Base-by-base conservation (phyloP, 257 asterid species). In the Scutellaria minor region DNA sequence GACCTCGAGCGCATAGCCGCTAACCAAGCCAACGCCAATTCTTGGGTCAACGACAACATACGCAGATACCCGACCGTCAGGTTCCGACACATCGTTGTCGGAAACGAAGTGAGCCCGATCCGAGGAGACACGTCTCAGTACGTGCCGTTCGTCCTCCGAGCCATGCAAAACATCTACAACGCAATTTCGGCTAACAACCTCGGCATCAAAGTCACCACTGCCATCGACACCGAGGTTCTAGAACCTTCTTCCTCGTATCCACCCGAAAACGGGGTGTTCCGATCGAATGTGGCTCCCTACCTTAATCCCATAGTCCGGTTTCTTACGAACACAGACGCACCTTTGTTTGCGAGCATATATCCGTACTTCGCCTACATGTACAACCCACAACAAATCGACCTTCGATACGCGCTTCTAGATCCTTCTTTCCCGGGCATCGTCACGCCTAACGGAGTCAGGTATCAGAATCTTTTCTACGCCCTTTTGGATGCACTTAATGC, bases 41-140 rank as follows among this genome's bases (percentile, higher is more conserved):
- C 66, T 5, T 83, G 87, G 87, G 84, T 83, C 64, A 79, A 46
- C 57, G 59, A 42, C 72, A 80, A 80, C 48, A 57, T 83, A 0
- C 14, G 20, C 4, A 72, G 57, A 56, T 72, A 75, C 41, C 53
- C 72, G 0, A 27, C 56, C 47, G 79, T 75, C 35, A 55, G 31
- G 9, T 66, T 78, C 22, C 31, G 64, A 5, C 31, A 68, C 80
- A 73, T 82, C 31, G 65, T 75, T 0, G 78, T 79, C 13, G 86
- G 86, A 1, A 78, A 78, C 50, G 83, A 82, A 57, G 81, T 82
- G 6, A 72, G 71, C 78, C 81, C 85, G 5, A n/a, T 72, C 8
- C 42, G 55, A 1, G 7, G 13, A 15, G 74, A 53, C 24, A 65
- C 78, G 3, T 7, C 73, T 9, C 66, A 48, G 44, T 71, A 22